Percentiles rank a stretch among this genome's conserved stretches.
Evolutionary conservation across 345 rosid species (phyloP).

Genomic region (Gossypium herbaceum): DNA sequence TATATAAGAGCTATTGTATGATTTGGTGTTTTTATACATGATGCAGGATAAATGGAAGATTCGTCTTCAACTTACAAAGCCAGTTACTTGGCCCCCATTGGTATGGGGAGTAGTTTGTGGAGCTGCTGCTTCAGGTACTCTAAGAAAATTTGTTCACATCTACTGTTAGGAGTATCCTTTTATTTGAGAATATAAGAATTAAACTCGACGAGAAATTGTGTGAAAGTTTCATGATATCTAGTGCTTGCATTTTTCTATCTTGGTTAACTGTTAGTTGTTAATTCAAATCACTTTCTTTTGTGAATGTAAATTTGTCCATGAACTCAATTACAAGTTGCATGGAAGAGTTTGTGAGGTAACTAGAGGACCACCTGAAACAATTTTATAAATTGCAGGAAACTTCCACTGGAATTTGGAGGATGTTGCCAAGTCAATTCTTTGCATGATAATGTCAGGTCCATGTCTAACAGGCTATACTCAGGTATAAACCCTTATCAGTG

Average conservation of each 20-base stretch:
- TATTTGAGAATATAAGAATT: background rate
- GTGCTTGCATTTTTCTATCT: background rate
- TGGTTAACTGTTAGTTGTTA: background rate
- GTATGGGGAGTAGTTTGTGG: conserved; percentile 97
- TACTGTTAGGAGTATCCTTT: background rate
- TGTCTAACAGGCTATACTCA: conserved; percentile 96
- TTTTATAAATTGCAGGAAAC: conserved; percentile 54
- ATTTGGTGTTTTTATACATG: background rate
- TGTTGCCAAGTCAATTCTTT: conserved; percentile 80
- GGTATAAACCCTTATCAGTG: conserved; percentile 34
- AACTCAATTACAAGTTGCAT: conserved; percentile 1
- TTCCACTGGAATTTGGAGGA: conserved; percentile 92
- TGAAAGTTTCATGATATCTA: background rate
- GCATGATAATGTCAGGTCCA: conserved; percentile 98
- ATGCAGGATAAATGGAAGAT: conserved; percentile 96
- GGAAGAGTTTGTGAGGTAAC: background rate
- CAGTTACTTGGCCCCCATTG: conserved; percentile 98
- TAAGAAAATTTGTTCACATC: background rate
- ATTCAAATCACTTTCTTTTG: background rate
- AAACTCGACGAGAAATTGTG: background rate
- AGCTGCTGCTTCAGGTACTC: conserved; percentile 95
- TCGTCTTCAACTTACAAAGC: conserved; percentile 94
- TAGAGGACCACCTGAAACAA: background rate
- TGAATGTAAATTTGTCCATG: background rate
- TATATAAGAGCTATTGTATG: background rate